A percentile compares a stretch with the other conserved stretches of the same genome.
Evolutionary conservation across 164 flowering plant species (phyloP).

Genomic region (Vitis rotundifolia): DNA sequence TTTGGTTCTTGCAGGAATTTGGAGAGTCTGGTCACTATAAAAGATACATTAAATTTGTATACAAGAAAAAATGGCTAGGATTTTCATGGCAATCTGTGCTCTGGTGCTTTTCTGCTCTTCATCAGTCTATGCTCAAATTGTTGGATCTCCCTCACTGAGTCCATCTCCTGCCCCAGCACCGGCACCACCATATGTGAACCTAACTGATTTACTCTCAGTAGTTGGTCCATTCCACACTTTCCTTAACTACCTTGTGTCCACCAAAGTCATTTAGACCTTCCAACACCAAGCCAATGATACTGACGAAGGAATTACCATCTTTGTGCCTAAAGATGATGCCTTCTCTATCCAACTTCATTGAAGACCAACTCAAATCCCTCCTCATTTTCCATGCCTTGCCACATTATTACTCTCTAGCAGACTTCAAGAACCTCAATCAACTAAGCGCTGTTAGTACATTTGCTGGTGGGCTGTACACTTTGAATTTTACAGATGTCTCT

Average conservation of each 20-base stretch:
- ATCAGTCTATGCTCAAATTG: conserved; percentile 34
- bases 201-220: conserved; percentile 58
- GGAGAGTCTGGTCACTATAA: no score
- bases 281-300: conserved; percentile 90
- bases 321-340: conserved; percentile 76
- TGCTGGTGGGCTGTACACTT: conserved; percentile 63
- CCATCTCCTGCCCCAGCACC: conserved; percentile 58
- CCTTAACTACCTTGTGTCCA: conserved; percentile 54
- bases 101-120: conserved; percentile 27
- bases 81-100: conserved; percentile 25
- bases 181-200: no score
- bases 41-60: background rate
- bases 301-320: conserved; percentile 76
- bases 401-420: conserved; percentile 64
- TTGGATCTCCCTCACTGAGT: conserved; percentile 24
- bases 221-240: conserved; percentile 86
- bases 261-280: conserved; percentile 76
- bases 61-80: conserved; percentile 30
- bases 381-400: conserved; percentile 79
- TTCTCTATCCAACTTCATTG: conserved; percentile 66
- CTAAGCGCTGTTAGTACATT: conserved; percentile 54
- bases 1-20: no score
- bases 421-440: conserved; percentile 73
- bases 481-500: conserved; percentile 64
- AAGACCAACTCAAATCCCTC: conserved; percentile 65